These are phyloP conservation scores for Aurantiochytrium sp. DNA, from an alignment of 108 stramenopile genomes.

Conservation along the genomic window DNA sequence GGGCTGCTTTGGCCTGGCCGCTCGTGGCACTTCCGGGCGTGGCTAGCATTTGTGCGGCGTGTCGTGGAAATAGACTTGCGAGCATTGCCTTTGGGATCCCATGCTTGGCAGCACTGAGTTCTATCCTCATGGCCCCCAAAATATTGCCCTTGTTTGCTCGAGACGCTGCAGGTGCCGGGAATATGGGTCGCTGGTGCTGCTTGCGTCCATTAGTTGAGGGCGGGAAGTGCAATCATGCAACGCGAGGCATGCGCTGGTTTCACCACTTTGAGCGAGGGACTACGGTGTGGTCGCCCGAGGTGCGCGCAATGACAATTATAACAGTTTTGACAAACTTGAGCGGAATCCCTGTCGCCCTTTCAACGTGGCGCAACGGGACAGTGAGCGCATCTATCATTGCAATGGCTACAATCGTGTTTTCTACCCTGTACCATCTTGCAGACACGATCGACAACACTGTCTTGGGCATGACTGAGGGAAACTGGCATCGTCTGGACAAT, in stretches of 20 bases:
- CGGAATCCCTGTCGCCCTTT: background rate
- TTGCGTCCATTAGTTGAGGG: background rate
- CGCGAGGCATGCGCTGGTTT: background rate
- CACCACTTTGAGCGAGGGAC: background rate
- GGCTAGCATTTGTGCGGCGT: background rate
- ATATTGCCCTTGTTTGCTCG: background rate
- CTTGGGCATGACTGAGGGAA: background rate
- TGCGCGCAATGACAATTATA: background rate
- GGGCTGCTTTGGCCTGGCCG: background rate
- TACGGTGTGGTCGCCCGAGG: background rate
- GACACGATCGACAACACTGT: background rate
- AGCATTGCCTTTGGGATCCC: too few species aligned
- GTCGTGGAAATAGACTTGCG: background rate
- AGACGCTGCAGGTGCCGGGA: background rate
- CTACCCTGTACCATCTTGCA: background rate
- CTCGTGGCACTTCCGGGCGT: background rate
- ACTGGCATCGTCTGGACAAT: slow-evolving; percentile 21
- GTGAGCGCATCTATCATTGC: background rate
- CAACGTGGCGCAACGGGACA: background rate
- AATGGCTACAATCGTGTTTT: background rate
- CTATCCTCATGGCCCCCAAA: too few species aligned
- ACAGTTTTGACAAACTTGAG: background rate
- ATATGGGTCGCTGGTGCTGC: background rate
- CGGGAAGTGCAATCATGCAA: background rate
- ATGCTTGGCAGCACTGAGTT: too few species aligned